Evolutionary conservation across 2,329 filamentous ascomycete genomes (phyloP).

Genomic region (Arthroderma sp.): DNA sequence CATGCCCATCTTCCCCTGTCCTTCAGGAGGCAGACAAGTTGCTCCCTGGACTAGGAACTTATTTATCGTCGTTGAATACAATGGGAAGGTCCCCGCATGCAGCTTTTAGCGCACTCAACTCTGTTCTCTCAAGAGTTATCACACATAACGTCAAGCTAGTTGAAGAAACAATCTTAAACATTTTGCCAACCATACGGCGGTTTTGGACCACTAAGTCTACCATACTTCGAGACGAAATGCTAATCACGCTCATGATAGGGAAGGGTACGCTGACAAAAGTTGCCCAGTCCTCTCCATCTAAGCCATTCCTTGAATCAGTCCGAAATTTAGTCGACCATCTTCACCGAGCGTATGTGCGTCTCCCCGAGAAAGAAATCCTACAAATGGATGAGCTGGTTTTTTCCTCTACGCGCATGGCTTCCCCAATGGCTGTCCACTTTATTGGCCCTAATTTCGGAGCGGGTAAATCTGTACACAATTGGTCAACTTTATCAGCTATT

Average conservation of each 20-base stretch:
- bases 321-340: constrained; percentile 57
- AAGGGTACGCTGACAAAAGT: constrained; percentile 43
- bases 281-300: constrained; percentile 20
- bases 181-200: constrained; percentile 58
- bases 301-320: constrained; percentile 35
- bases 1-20: constrained; percentile 55
- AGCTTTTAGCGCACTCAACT: constrained; percentile 64
- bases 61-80: constrained; percentile 48
- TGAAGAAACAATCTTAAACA: constrained; percentile 43
- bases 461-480: constrained; percentile 26
- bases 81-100: constrained; percentile 54
- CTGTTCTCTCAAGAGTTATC: constrained; percentile 50
- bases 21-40: constrained; percentile 43
- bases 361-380: constrained; percentile 57
- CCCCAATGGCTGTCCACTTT: constrained; percentile 24
- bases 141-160: constrained; percentile 56
- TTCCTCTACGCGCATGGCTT: constrained; percentile 16
- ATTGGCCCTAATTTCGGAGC: constrained; percentile 26
- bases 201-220: constrained; percentile 65
- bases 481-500: constrained; percentile 28
- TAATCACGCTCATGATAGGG: constrained; percentile 56
- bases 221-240: constrained; percentile 61
- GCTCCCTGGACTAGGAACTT: constrained; percentile 43
- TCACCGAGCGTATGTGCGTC: constrained; percentile 63
- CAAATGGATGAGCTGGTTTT: constrained; percentile 66